Percentiles rank a stretch among this genome's conserved stretches.
phyloP scores from a whole-genome alignment of 352 stramenopile species.

The Phytophthora pisi region DNA sequence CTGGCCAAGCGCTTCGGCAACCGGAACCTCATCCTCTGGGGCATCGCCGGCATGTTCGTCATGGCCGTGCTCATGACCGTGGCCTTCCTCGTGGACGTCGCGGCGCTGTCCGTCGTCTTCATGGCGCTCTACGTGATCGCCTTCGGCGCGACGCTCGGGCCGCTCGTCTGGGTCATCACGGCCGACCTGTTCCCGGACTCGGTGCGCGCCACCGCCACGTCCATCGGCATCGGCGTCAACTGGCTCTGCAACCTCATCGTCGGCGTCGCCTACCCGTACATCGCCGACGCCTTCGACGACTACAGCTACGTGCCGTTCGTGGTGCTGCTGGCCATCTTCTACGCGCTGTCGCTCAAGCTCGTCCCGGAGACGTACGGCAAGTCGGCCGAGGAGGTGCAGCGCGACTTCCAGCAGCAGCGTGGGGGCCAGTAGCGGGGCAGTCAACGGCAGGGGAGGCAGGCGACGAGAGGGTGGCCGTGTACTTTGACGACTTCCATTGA shows the following conservation, averaged over 20 bases:
- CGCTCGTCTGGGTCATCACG: slow-evolving; percentile 9
- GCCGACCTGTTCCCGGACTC: slow-evolving; percentile 29
- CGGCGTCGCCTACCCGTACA: slow-evolving; percentile 23
- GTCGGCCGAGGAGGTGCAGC: slow-evolving; percentile 17
- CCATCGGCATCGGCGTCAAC: background rate
- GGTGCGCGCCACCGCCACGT: slow-evolving; percentile 35
- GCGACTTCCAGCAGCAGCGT: slow-evolving; percentile 7
- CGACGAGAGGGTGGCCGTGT: background rate
- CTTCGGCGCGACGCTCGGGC: slow-evolving; percentile 20
- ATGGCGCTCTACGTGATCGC: slow-evolving; percentile 27
- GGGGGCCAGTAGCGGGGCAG: background rate
- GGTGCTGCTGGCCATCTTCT: slow-evolving; percentile 15
- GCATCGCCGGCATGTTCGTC: background rate
- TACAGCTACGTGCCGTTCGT: slow-evolving; percentile 27
- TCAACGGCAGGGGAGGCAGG: too few relatives aligned
- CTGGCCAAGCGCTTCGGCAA: too few relatives aligned
- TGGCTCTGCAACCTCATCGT: slow-evolving; percentile 13
- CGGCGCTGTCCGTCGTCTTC: slow-evolving; percentile 7
- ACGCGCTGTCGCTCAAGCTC: slow-evolving; percentile 17
- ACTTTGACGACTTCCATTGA: background rate
- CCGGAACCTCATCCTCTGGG: background rate
- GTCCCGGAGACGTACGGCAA: slow-evolving; percentile 24
- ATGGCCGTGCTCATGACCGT: slow-evolving; percentile 3
- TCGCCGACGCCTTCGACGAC: slow-evolving; percentile 25
- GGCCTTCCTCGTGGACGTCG: background rate